Percentiles rank a stretch among this genome's conserved stretches.
These are phyloP conservation scores for Sedum album DNA, from an alignment of 164 flowering plant genomes.

Conservation along the genomic window DNA sequence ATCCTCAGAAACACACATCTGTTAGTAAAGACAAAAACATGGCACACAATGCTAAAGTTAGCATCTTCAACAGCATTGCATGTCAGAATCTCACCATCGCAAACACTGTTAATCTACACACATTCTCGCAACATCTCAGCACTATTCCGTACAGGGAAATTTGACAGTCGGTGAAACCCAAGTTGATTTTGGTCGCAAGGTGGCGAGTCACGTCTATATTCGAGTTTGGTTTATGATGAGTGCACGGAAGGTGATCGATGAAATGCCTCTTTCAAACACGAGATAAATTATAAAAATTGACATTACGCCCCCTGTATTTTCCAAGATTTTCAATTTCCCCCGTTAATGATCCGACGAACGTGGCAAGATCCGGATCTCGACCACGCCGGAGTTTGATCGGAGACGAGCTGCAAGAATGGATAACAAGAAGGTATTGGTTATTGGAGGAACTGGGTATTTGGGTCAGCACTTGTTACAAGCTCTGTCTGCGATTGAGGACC, in stretches of 20 bases:
- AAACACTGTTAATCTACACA: neutral
- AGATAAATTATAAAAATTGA: neutral
- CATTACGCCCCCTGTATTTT: neutral
- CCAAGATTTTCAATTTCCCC: neutral
- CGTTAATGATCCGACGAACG: neutral
- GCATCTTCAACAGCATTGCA: neutral
- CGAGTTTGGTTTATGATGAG: too few relatives aligned
- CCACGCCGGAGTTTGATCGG: conserved; percentile 7
- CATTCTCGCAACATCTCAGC: neutral
- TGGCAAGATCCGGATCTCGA: neutral
- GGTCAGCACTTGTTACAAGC: conserved; percentile 75
- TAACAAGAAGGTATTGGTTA: conserved; percentile 54
- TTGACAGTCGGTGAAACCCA: neutral
- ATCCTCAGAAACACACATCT: conserved; percentile 18
- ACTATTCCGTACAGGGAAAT: too few relatives aligned
- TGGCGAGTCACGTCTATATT: too few relatives aligned
- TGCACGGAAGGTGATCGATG: neutral
- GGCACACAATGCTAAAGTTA: neutral
- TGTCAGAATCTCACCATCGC: neutral
- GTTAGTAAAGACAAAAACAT: neutral
- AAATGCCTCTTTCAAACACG: neutral
- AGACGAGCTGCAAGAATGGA: conserved; percentile 22
- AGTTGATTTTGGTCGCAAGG: too few relatives aligned
- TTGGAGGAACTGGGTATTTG: conserved; percentile 89
- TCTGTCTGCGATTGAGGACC: conserved; percentile 13